Percentiles rank a stretch among this genome's conserved stretches.
phyloP scores from a whole-genome alignment of 2,329 filamentous ascomycete genomes.

The Podosphaera fusca region DNA sequence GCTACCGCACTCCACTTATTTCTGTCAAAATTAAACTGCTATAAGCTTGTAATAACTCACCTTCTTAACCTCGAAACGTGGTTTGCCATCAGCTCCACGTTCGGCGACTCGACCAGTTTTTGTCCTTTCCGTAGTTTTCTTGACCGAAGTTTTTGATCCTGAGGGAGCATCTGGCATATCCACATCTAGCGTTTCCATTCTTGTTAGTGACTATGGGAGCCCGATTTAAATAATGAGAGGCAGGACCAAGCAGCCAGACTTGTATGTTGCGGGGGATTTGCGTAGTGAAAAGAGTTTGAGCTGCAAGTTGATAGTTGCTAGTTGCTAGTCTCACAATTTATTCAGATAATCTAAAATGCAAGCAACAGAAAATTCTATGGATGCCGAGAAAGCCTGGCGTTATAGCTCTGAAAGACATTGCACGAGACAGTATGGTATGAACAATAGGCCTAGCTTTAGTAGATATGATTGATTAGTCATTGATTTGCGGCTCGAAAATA shows the following conservation, averaged over 20 bases:
- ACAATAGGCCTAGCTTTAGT: too few relatives aligned
- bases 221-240: not conserved
- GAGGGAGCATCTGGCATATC: conserved; percentile 79
- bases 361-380: too few relatives aligned
- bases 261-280: conserved; percentile 7
- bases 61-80: conserved; percentile 98
- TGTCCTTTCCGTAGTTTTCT: conserved; percentile 24
- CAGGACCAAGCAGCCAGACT: too few relatives aligned
- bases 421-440: too few relatives aligned
- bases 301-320: too few relatives aligned
- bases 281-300: not conserved
- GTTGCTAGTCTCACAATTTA: too few relatives aligned
- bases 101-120: conserved; percentile 24
- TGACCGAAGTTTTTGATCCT: conserved; percentile 26
- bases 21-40: not conserved
- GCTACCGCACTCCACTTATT: conserved; percentile 90
- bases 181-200: conserved; percentile 59
- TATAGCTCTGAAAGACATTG: too few relatives aligned
- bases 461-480: too few relatives aligned
- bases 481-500: too few relatives aligned
- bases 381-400: too few relatives aligned
- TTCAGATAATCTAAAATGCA: too few relatives aligned
- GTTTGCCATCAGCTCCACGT: conserved; percentile 47
- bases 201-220: not conserved
- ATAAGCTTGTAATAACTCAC: conserved; percentile 23